Percentiles rank a stretch among this genome's conserved stretches.
These are phyloP conservation scores for Dissophora ornata DNA, from an alignment of 192 early-diverging fungal species.

Conservation along the genomic window DNA sequence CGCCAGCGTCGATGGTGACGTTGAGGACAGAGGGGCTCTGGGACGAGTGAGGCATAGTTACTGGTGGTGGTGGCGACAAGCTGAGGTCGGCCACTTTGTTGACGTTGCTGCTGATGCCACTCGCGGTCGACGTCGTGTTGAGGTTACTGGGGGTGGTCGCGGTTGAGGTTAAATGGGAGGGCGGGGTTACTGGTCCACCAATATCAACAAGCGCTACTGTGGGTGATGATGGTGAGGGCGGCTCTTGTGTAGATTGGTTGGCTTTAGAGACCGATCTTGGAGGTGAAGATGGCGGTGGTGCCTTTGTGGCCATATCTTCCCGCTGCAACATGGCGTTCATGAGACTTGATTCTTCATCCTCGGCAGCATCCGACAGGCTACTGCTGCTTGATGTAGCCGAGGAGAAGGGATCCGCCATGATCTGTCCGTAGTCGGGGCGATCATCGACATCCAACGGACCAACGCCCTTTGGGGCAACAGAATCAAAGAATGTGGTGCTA, in stretches of 20 bases:
- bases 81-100: neutral
- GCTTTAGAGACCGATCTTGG: neutral
- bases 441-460: neutral
- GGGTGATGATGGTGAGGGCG: neutral
- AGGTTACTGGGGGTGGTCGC: constrained; percentile 2
- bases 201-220: neutral
- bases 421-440: neutral
- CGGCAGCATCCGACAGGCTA: neutral
- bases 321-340: constrained; percentile 40
- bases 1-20: constrained; percentile 1
- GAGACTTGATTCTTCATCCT: constrained; percentile 13
- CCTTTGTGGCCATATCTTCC: constrained; percentile 20
- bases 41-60: neutral
- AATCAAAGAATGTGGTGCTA: neutral
- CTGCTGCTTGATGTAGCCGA: neutral
- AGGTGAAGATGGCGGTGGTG: neutral
- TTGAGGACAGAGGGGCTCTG: neutral
- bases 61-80: neutral
- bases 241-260: neutral
- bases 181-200: neutral
- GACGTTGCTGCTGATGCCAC: neutral
- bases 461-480: neutral
- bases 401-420: neutral
- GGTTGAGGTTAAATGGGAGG: constrained; percentile 18
- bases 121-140: constrained; percentile 1